Evolutionary conservation across 106 monocot species (phyloP).

Genomic region (Ottelia alismoides): DNA sequence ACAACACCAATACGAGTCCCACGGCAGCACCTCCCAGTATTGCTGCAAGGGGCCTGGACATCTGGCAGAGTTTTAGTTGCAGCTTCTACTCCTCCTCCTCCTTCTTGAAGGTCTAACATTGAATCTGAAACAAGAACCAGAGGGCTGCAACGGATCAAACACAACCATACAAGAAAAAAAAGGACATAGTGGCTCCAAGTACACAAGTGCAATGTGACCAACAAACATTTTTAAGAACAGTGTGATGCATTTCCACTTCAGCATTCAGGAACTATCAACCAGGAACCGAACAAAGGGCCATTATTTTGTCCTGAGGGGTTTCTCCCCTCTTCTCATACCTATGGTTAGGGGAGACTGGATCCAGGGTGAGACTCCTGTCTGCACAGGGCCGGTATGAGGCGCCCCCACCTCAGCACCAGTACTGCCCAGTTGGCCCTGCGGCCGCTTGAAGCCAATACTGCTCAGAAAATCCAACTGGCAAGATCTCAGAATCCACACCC

Average conservation of each 20-base stretch:
- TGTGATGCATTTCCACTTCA: no score
- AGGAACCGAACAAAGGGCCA: no score
- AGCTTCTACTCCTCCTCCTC: background rate
- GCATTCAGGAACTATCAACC: no score
- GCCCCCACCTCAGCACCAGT: background rate
- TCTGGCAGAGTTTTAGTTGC: conserved; percentile 5
- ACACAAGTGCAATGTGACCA: no score
- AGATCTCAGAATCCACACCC: conserved; percentile 3
- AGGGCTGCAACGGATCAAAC: no score
- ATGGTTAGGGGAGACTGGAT: conserved; percentile 1
- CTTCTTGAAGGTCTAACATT: conserved; percentile 29
- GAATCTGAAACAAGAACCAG: conserved; percentile 27
- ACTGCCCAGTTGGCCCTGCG: conserved; percentile 2
- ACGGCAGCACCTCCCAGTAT: conserved; percentile 36
- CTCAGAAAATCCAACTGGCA: conserved; percentile 7
- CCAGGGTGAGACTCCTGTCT: background rate
- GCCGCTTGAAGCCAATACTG: background rate
- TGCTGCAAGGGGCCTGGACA: conserved; percentile 32
- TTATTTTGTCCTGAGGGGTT: no score
- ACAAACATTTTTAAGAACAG: no score
- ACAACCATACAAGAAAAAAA: no score
- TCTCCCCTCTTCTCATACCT: background rate
- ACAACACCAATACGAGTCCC: conserved; percentile 11
- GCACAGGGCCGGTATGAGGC: no score
- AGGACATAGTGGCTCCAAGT: no score